These are phyloP conservation scores for Puccinia coronata DNA, from an alignment of 1,284 basidiomycete genomes.

Conservation along the genomic window DNA sequence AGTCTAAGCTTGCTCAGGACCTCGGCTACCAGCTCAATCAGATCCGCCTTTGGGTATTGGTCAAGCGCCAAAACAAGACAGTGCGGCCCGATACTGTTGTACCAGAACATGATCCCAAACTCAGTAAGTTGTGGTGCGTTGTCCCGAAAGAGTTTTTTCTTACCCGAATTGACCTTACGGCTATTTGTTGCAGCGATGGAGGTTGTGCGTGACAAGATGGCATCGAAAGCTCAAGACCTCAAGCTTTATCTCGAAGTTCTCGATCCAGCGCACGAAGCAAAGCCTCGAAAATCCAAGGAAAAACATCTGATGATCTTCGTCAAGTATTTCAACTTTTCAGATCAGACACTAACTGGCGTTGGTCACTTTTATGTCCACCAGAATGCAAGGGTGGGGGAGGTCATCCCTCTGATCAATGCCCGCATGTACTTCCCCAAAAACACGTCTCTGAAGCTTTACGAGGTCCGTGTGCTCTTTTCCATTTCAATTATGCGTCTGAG, in stretches of 20 bases:
- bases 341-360: conserved; percentile 82
- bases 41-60: conserved; percentile 93
- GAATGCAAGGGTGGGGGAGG: conserved; percentile 83
- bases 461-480: conserved; percentile 64
- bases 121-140: conserved; percentile 66
- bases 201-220: conserved; percentile 96
- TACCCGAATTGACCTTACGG: conserved; percentile 33
- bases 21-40: conserved; percentile 83
- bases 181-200: conserved; percentile 73
- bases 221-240: conserved; percentile 88
- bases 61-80: conserved; percentile 99
- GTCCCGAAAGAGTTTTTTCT: too few relatives aligned
- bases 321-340: conserved; percentile 97
- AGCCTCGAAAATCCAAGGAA: conserved; percentile 52
- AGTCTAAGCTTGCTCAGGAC: conserved; percentile 83
- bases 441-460: conserved; percentile 91
- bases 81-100: conserved; percentile 95
- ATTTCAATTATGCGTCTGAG: not conserved
- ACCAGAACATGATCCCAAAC: conserved; percentile 84
- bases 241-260: conserved; percentile 87
- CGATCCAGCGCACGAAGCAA: conserved; percentile 66
- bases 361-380: conserved; percentile 88
- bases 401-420: conserved; percentile 84
- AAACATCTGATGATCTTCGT: conserved; percentile 93
- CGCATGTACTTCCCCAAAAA: conserved; percentile 94